phyloP scores from a whole-genome alignment of 2,329 filamentous ascomycete species.

The Trichoderma oligosporum region DNA sequence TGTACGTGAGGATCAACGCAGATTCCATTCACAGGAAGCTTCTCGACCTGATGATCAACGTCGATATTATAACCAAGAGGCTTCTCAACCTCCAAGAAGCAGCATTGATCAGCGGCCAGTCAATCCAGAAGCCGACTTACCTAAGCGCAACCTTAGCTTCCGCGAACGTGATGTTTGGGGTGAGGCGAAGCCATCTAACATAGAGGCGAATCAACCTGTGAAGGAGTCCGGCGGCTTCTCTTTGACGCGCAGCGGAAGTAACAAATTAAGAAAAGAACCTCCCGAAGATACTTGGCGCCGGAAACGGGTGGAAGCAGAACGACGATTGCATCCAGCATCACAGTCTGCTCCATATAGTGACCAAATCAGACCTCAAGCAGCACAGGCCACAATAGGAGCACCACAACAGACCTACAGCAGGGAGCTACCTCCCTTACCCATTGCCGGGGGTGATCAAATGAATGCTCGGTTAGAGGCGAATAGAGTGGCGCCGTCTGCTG shows the following conservation, averaged over 20 bases:
- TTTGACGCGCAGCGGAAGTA: slow-evolving; percentile 49
- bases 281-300: slow-evolving; percentile 49
- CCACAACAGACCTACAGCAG: slow-evolving; percentile 28
- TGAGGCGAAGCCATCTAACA: slow-evolving; percentile 37
- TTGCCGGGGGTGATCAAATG: neutral
- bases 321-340: slow-evolving; percentile 24
- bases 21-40: slow-evolving; percentile 1
- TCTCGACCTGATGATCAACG: slow-evolving; percentile 6
- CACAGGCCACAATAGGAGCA: slow-evolving; percentile 6
- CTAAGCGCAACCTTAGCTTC: slow-evolving; percentile 57
- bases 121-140: slow-evolving; percentile 34
- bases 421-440: slow-evolving; percentile 32
- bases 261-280: slow-evolving; percentile 56
- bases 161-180: slow-evolving; percentile 53
- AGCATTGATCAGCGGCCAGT: slow-evolving; percentile 19
- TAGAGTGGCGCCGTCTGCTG: neutral
- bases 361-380: neutral
- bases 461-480: neutral
- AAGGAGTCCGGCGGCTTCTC: slow-evolving; percentile 36
- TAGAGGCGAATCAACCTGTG: slow-evolving; percentile 27
- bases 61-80: slow-evolving; percentile 22
- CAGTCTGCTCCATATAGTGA: neutral
- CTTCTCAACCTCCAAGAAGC: slow-evolving; percentile 17
- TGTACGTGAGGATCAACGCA: neutral
- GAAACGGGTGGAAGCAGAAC: slow-evolving; percentile 42